These are phyloP conservation scores for Pseudopithomyces chartarum DNA, from an alignment of 2,329 filamentous ascomycete genomes.

Conservation along the genomic window DNA sequence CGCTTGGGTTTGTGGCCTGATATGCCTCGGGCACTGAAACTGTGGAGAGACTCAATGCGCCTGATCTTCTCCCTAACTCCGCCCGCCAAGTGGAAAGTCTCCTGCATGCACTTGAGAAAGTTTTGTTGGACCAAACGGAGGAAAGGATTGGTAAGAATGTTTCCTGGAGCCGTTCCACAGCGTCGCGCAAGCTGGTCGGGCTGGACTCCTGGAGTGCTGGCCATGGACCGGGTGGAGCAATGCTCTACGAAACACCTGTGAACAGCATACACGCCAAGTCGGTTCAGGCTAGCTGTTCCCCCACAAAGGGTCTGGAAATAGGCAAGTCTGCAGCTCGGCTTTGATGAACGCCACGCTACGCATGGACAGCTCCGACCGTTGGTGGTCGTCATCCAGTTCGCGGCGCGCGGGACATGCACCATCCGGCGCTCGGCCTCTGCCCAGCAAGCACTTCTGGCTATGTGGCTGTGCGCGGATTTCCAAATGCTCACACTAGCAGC, in stretches of 20 bases:
- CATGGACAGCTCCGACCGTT: background rate
- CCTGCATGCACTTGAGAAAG: background rate
- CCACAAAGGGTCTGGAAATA: background rate
- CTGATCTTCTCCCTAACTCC: background rate
- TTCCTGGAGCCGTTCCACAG: background rate
- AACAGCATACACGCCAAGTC: conserved; percentile 14
- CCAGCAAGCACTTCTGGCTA: background rate
- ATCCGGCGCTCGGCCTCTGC: background rate
- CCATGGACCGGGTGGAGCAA: background rate
- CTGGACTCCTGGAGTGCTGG: background rate
- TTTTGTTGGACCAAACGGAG: background rate
- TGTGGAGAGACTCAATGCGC: conserved; percentile 8
- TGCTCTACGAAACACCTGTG: background rate
- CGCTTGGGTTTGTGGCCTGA: background rate
- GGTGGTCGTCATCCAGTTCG: background rate
- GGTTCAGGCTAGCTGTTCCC: conserved; percentile 18
- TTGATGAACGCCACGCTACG: background rate
- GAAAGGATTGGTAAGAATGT: background rate
- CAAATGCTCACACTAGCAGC: background rate
- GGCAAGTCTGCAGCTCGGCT: background rate
- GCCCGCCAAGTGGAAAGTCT: background rate
- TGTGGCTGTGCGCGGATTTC: background rate
- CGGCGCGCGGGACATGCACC: background rate
- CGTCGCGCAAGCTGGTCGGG: background rate
- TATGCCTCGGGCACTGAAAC: conserved; percentile 9